A percentile compares a stretch with the other conserved stretches of the same genome.
phyloP scores from a whole-genome alignment of 805 yeast genomes.

The Kurtzmaniella fragi region DNA sequence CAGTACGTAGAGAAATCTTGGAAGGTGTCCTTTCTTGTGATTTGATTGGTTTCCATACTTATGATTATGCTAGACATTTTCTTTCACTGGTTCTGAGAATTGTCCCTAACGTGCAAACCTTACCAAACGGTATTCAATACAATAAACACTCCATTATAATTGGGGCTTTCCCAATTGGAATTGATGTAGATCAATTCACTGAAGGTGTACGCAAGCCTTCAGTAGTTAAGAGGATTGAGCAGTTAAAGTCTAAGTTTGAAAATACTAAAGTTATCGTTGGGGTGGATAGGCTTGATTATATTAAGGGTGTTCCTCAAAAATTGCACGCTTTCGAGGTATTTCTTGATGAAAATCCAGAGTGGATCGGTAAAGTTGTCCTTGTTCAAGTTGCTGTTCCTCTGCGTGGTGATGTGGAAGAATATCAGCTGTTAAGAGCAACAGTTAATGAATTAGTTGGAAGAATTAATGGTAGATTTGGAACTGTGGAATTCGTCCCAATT shows the following conservation, averaged over 20 bases:
- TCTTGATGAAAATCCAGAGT: slow-evolving; percentile 88
- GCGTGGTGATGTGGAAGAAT: slow-evolving; percentile 97
- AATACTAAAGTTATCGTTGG: slow-evolving; percentile 89
- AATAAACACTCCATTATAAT: slow-evolving; percentile 73
- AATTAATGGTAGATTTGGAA: slow-evolving; percentile 93
- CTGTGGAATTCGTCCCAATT: slow-evolving; percentile 95
- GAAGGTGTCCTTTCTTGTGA: slow-evolving; percentile 92
- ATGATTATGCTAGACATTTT: slow-evolving; percentile 96
- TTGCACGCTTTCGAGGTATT: slow-evolving; percentile 94
- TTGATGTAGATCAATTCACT: slow-evolving; percentile 86
- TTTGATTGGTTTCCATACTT: slow-evolving; percentile 96
- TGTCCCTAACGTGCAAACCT: slow-evolving; percentile 64
- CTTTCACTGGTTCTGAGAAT: slow-evolving; percentile 83
- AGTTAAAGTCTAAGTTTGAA: slow-evolving; percentile 53
- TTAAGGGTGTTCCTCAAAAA: slow-evolving; percentile 97
- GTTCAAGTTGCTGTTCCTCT: slow-evolving; percentile 98
- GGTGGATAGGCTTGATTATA: slow-evolving; percentile 93
- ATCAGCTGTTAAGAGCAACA: slow-evolving; percentile 85
- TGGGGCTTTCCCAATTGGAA: slow-evolving; percentile 99
- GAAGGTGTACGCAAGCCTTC: slow-evolving; percentile 63
- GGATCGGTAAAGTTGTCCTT: slow-evolving; percentile 94
- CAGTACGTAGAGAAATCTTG: slow-evolving; percentile 89
- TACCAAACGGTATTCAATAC: slow-evolving; percentile 86
- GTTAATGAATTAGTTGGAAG: slow-evolving; percentile 96
- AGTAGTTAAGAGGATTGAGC: slow-evolving; percentile 63